Base-by-base conservation (phyloP, 148 eudicot genomes). In the Rhododendron vialii region DNA sequence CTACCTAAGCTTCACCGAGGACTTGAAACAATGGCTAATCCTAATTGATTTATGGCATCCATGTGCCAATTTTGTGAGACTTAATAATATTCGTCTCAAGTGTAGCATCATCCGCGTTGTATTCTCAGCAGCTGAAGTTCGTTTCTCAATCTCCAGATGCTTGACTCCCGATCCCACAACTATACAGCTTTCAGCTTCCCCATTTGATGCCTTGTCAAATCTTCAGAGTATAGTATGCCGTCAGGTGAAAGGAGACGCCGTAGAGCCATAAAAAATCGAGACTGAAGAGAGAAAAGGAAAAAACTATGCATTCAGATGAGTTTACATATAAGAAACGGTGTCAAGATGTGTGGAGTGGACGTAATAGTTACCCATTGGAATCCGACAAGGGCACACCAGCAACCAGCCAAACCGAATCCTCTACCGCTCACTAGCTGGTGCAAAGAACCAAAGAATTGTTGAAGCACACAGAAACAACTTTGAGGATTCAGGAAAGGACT, bases 351-450 rank as follows among this genome's bases (percentile, higher is more conserved):
- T 28, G 36, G n/a, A 61, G 26, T 85, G 82, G 43, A 75, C 18
- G 53, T 9, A 3, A 22, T 33, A 2, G 77, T 89, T 91, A 94
- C 95, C 94, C 94, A 95, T 86, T 94, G 98, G 88, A 93, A 95
- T 59, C 90, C 95, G 30, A 94, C 91, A 12, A 96, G 98, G 48
- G 93, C 93, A 82, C 87, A 86, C 98, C 96, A 95, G 87, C 93
- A 93, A 81, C 94, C 94, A 7, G 90, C 61, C 88, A 94, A 86
- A 71, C 94, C 96, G 47, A 86, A 89, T 84, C 95, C 96, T 87
- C 84, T 91, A 63, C 84, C 88, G 91, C 86, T 93, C 85, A 93
- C 85, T 35, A 91, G 67, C 96, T 93, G 93, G 75, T 74, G 84
- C 24, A 38, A 84, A 79, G 33, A 50, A 36, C 80, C 50, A 80